Evolutionary conservation across 2,329 filamentous ascomycete genomes (phyloP).

Genomic region (Colletotrichum tanaceti): DNA sequence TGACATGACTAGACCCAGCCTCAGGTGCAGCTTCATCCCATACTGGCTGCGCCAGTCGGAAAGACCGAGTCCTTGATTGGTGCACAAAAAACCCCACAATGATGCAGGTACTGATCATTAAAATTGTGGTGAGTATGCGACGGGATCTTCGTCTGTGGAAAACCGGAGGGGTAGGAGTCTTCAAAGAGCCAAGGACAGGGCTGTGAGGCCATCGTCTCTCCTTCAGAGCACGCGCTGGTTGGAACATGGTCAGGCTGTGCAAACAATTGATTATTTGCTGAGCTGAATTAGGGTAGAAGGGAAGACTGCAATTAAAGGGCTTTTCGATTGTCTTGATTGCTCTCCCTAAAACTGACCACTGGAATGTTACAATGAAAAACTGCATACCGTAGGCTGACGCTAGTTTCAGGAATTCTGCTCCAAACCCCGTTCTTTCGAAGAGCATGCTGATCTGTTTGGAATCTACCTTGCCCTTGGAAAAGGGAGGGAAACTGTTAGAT

Average conservation of each 20-base stretch:
- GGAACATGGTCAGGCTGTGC: background rate
- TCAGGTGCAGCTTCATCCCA: background rate
- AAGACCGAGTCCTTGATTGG: background rate
- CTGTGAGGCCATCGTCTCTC: background rate
- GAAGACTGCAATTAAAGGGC: background rate
- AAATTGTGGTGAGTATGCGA: background rate
- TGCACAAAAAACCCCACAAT: background rate
- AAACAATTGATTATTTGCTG: background rate
- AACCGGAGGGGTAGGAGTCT: background rate
- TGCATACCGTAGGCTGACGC: background rate
- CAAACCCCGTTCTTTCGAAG: background rate
- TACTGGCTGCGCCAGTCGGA: background rate
- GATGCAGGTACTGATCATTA: background rate
- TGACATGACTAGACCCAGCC: background rate
- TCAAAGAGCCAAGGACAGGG: background rate
- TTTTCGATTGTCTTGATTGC: background rate
- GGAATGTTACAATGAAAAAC: background rate
- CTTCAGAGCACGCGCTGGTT: background rate
- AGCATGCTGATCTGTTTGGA: background rate
- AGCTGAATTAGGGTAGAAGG: background rate
- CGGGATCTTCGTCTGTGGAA: background rate
- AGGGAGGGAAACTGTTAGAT: too few relatives aligned
- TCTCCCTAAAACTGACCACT: background rate
- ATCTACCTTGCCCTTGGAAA: too few relatives aligned
- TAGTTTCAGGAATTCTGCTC: background rate